Evolutionary conservation across 2,329 filamentous ascomycete species (phyloP).

Genomic region (Fusarium heterosporum): DNA sequence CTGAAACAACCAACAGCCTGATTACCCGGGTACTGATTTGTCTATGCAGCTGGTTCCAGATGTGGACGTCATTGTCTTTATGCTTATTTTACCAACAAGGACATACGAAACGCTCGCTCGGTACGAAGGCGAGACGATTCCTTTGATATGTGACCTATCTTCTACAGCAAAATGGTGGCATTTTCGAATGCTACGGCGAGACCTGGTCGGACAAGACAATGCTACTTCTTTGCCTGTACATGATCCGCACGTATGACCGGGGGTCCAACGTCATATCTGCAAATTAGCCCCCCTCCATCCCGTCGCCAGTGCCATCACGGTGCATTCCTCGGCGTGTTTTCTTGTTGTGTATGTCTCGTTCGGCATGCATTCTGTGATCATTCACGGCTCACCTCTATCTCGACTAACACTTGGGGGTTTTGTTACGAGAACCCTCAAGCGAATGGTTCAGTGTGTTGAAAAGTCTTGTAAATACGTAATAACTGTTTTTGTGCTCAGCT

Average conservation of each 20-base stretch:
- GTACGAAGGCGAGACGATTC: conserved; percentile 3
- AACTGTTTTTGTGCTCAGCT: not conserved
- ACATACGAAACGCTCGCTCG: conserved; percentile 5
- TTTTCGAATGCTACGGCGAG: not conserved
- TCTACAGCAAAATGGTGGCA: not conserved
- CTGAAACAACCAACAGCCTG: not conserved
- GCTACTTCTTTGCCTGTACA: not conserved
- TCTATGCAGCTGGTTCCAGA: not conserved
- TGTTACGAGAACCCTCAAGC: not conserved
- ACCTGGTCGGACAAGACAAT: not conserved
- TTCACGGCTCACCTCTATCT: conserved; percentile 6
- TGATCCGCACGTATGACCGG: not conserved
- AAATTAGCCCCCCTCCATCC: conserved; percentile 1
- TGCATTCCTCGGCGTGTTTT: conserved; percentile 11
- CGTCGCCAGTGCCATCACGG: conserved; percentile 3
- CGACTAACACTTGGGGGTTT: conserved; percentile 13
- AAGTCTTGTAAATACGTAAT: not conserved
- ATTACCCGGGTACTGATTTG: not conserved
- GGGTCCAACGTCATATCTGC: conserved; percentile 2
- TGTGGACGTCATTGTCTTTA: conserved; percentile 11
- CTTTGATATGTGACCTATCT: not conserved
- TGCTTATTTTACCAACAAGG: conserved; percentile 8
- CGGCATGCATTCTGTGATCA: conserved; percentile 16
- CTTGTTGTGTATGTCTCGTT: conserved; percentile 1
- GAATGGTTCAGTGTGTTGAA: not conserved